These are phyloP conservation scores for Asterochloris sp. DNA, from an alignment of 139 green algal species.

Conservation along the genomic window DNA sequence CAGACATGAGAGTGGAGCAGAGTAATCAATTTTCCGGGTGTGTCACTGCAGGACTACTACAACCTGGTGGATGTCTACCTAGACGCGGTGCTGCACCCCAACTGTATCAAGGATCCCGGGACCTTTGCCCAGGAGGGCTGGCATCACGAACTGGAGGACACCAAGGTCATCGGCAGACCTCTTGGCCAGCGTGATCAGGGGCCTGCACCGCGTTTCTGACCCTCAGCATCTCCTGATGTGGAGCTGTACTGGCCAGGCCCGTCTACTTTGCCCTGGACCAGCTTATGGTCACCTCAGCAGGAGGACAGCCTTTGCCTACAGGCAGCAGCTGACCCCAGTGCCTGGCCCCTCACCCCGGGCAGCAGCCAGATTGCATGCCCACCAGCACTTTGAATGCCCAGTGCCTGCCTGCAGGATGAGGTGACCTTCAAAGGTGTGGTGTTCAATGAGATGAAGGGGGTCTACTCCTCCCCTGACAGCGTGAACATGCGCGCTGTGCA, in stretches of 20 bases:
- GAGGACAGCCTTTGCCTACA: too few relatives aligned
- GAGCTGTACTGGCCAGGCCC: not conserved
- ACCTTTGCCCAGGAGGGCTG: slow-evolving; percentile 93
- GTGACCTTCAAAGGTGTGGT: slow-evolving; percentile 95
- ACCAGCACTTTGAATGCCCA: not conserved
- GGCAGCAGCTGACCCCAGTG: too few relatives aligned
- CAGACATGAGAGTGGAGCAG: too few relatives aligned
- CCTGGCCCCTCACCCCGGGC: too few relatives aligned
- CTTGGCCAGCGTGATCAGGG: not conserved
- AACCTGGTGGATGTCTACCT: slow-evolving; percentile 99
- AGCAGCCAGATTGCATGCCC: too few relatives aligned
- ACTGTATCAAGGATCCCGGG: slow-evolving; percentile 78
- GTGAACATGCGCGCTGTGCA: slow-evolving; percentile 79
- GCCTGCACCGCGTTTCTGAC: not conserved
- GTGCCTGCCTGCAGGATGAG: slow-evolving; percentile 35
- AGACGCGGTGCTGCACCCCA: slow-evolving; percentile 95
- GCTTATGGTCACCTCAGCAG: too few relatives aligned
- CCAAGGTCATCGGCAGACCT: slow-evolving; percentile 24
- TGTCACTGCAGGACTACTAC: slow-evolving; percentile 89
- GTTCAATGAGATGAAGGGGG: slow-evolving; percentile 99
- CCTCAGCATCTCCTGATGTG: not conserved
- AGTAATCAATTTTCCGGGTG: not conserved
- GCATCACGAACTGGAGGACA: slow-evolving; percentile 85
- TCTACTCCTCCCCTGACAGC: slow-evolving; percentile 94
- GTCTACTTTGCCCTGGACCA: not conserved